Evolutionary conservation across 2,329 filamentous ascomycete genomes (phyloP).

Genomic region (Fusarium sp.): DNA sequence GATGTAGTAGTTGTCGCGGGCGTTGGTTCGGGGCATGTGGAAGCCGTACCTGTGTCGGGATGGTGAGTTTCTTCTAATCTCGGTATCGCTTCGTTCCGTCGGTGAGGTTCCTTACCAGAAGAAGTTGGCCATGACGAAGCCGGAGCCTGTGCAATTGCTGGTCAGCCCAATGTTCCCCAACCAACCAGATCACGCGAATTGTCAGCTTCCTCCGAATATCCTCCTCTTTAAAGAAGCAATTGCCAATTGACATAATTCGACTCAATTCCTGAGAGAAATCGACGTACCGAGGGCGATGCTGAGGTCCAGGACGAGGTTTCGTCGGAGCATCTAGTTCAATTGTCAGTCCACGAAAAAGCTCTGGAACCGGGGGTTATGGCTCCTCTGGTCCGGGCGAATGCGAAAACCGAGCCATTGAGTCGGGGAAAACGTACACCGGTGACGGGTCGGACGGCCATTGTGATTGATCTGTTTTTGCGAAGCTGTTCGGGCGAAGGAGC

Average conservation of each 20-base stretch:
- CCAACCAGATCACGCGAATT: slow-evolving; percentile 48
- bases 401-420: slow-evolving; percentile 52
- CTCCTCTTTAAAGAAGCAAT: slow-evolving; percentile 29
- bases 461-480: slow-evolving; percentile 51
- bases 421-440: slow-evolving; percentile 68
- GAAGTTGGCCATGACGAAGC: slow-evolving; percentile 68
- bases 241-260: slow-evolving; percentile 13
- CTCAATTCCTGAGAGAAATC: slow-evolving; percentile 6
- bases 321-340: slow-evolving; percentile 69
- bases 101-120: slow-evolving; percentile 67
- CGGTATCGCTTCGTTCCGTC: not conserved
- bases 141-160: slow-evolving; percentile 60
- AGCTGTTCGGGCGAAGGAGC: slow-evolving; percentile 44
- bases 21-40: slow-evolving; percentile 72
- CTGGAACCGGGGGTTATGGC: slow-evolving; percentile 20
- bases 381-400: slow-evolving; percentile 40
- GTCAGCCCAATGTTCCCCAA: slow-evolving; percentile 54
- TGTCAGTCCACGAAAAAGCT: slow-evolving; percentile 55
- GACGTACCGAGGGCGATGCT: slow-evolving; percentile 69
- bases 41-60: slow-evolving; percentile 68
- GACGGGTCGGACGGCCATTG: slow-evolving; percentile 71
- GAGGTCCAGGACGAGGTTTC: slow-evolving; percentile 71
- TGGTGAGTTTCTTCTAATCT: slow-evolving; percentile 23
- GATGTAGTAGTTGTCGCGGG: slow-evolving; percentile 72
- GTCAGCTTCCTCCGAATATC: slow-evolving; percentile 37